Evolutionary conservation across 495 filamentous ascomycete species (phyloP), one percentile per base, ranked within the genome.

Genomic region (Aspergillus incahuasiensis): DNA sequence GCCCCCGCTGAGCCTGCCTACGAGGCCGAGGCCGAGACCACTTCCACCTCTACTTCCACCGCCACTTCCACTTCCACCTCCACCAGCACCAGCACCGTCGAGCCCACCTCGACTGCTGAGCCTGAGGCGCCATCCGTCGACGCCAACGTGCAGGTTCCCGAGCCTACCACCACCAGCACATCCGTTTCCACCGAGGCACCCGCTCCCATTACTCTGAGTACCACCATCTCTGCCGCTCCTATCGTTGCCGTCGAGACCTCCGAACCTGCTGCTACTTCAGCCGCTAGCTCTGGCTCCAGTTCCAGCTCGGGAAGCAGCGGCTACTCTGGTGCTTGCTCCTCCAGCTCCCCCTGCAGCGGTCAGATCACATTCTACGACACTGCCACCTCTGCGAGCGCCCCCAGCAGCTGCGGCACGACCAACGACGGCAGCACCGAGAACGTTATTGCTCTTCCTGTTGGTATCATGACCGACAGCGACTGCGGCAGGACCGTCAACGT

Each of bases 401-500:
- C 73, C 49, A 78, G 77, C 63, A 66, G 69, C 60, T 81, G 78
- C 47, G 76, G 72, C 41, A 66, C 50, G 25, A 67, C 66, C 65
- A 76, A 78, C 63, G 68, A 77, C 53, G 73, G 70, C 50, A 46
- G 34, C n/a, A 55, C 57, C 6, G 69, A 78, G 57, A 57, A 71
- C 47, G 77, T 79, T 24, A 60, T 80, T 47, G 78, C 78, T 25
- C 68, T 81, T 30, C 68, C 77, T 44, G 30, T 58, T 16, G 71
- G 62, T 16, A 68, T 85, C 73, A 80, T 87, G 81, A 80, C 55
- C 22, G 72, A 90, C 68, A 72, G 74, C 39, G 79, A 79, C 71
- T 92, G 89, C 70, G 84, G 82, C 67, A 79, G 81, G 71, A 79
- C 69, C 40, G 82, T 89, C 67, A 83, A 78, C 38, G 79, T 92